Evolutionary conservation across 2,329 filamentous ascomycete genomes (phyloP).

Genomic region (Penicillium polonicum): DNA sequence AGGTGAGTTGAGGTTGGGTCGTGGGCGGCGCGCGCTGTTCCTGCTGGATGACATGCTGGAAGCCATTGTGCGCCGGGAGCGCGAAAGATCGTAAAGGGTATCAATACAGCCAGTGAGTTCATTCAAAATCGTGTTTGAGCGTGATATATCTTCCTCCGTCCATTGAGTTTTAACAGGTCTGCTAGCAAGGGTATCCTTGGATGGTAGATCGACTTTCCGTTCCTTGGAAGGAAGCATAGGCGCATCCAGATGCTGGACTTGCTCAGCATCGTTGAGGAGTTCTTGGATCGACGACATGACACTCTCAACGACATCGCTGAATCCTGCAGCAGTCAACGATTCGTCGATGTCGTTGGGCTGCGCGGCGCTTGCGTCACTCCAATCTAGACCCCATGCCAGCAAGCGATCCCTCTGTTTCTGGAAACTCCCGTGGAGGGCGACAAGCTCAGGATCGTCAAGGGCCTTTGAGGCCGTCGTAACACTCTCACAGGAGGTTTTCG

Average conservation of each 20-base stretch:
- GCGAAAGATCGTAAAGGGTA: constrained; percentile 63
- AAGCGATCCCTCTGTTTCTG: constrained; percentile 64
- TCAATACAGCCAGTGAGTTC: constrained; percentile 64
- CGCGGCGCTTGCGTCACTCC: constrained; percentile 60
- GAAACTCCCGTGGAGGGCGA: constrained; percentile 59
- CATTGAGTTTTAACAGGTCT: constrained; percentile 43
- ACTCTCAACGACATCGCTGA: constrained; percentile 63
- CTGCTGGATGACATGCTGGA: constrained; percentile 38
- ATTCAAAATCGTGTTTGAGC: constrained; percentile 58
- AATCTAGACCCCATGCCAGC: constrained; percentile 64
- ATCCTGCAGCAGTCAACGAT: constrained; percentile 59
- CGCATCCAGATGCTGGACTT: constrained; percentile 51
- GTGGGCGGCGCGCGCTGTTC: constrained; percentile 28
- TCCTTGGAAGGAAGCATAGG: constrained; percentile 39
- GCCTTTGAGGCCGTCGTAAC: constrained; percentile 51
- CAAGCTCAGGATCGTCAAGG: constrained; percentile 53
- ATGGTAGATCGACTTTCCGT: constrained; percentile 31
- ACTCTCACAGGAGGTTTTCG: constrained; percentile 61
- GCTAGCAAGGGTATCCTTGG: constrained; percentile 32
- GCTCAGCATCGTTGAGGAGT: constrained; percentile 61
- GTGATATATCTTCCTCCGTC: constrained; percentile 53
- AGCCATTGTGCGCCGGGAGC: constrained; percentile 52
- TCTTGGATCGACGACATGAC: constrained; percentile 65
- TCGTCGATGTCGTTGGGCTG: constrained; percentile 62
- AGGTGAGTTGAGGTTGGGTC: constrained; percentile 25